A percentile compares a stretch with the other conserved stretches of the same genome.
Conservation (phyloP, 2,329 filamentous ascomycete species). For the Arthrobotrys conoides region DNA sequence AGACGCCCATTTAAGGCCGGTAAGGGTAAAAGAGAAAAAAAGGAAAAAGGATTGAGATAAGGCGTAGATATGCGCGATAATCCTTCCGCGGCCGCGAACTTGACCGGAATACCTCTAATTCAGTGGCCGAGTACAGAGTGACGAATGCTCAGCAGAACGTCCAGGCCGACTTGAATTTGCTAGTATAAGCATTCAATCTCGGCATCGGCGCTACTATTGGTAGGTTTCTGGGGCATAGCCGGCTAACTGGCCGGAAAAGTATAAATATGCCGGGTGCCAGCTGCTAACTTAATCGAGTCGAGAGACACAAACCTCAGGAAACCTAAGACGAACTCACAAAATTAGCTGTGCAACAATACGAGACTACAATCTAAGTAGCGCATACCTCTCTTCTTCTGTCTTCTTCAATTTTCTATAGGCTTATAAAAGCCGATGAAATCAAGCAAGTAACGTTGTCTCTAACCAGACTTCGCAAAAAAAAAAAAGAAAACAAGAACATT, state of each 20-base stretch:
- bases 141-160: not conserved
- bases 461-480: no score
- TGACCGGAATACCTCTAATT: not conserved
- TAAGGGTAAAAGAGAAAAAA: not conserved
- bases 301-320: not conserved
- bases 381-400: not conserved
- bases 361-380: not conserved
- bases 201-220: not conserved
- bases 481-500: not conserved
- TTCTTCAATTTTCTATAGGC: not conserved
- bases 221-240: not conserved
- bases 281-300: not conserved
- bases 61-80: not conserved
- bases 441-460: no score
- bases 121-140: not conserved
- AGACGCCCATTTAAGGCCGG: not conserved
- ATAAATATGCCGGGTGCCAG: constrained; percentile 5
- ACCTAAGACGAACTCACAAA: not conserved
- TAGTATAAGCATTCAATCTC: not conserved
- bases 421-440: not conserved
- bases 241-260: not conserved
- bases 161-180: not conserved
- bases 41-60: not conserved
- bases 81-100: constrained; percentile 1
- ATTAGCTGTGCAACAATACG: no score